Conservation (phyloP, 495 filamentous ascomycete species). For the Copromyces sp. region DNA sequence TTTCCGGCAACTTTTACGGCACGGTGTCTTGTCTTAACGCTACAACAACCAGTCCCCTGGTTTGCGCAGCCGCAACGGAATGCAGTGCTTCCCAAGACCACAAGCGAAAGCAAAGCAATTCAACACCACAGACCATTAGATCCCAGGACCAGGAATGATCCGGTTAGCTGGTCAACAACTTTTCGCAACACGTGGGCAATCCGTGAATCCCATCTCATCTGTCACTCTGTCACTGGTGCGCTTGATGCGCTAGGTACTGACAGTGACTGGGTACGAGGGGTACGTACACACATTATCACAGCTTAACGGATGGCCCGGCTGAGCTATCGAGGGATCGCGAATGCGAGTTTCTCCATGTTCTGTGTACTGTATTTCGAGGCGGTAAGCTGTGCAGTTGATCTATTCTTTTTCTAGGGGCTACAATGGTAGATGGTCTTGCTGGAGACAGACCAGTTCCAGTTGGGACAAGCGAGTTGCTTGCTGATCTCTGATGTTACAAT, state of each 20-base stretch:
- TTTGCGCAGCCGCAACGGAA: background rate
- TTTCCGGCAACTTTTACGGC: too few species aligned
- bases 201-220: background rate
- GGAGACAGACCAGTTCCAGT: background rate
- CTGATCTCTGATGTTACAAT: background rate
- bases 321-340: background rate
- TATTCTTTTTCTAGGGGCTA: background rate
- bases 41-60: background rate
- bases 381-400: background rate
- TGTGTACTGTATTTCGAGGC: background rate
- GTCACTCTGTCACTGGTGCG: background rate
- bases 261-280: background rate
- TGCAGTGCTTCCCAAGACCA: background rate
- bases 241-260: background rate
- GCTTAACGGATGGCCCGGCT: background rate
- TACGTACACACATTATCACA: background rate
- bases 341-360: background rate
- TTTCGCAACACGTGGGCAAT: background rate
- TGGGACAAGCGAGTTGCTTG: background rate
- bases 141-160: background rate
- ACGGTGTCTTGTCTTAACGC: too few species aligned
- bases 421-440: background rate
- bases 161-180: background rate
- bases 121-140: background rate
- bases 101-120: background rate